Conservation (phyloP, 176 grass and related monocot genomes). For the Carex scoparia region DNA sequence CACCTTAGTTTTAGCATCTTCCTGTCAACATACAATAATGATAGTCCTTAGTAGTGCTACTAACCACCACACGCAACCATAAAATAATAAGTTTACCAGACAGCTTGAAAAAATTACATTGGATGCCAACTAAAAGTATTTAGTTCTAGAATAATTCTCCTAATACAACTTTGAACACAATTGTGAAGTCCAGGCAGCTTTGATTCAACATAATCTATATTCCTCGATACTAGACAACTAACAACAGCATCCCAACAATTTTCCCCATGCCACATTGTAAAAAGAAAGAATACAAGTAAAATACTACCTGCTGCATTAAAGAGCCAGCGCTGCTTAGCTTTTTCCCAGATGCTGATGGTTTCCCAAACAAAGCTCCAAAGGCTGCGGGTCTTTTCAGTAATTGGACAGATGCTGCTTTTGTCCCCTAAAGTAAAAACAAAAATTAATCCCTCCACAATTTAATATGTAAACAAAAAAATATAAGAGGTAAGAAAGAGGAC, state of each 20-base stretch:
- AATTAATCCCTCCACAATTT: conserved; percentile 8
- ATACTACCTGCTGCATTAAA: conserved; percentile 42
- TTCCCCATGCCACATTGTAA: background rate
- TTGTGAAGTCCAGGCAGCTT: conserved; percentile 16
- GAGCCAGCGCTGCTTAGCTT: conserved; percentile 28
- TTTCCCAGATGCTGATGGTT: conserved; percentile 34
- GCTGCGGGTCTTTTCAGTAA: conserved; percentile 37
- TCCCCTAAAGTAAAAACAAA: conserved; percentile 21
- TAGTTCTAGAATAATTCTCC: conserved; percentile 13
- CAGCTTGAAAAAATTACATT: background rate
- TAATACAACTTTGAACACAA: conserved; percentile 9
- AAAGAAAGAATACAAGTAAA: conserved; percentile 5
- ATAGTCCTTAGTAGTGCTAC: conserved; percentile 8
- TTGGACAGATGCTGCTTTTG: conserved; percentile 42
- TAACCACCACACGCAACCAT: background rate
- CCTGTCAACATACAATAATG: conserved; percentile 14
- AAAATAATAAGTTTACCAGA: background rate
- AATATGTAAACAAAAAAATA: conserved; percentile 8
- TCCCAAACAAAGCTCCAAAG: conserved; percentile 50
- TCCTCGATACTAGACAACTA: background rate
- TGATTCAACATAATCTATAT: conserved; percentile 1
- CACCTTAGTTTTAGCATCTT: conserved; percentile 42
- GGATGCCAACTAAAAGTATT: background rate
- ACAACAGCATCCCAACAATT: background rate
- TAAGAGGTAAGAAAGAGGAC: background rate